Percentiles rank a stretch among this genome's conserved stretches.
These are phyloP conservation scores for Hypoxylon sp. DNA, from an alignment of 2,329 filamentous ascomycete genomes.

Conservation along the genomic window DNA sequence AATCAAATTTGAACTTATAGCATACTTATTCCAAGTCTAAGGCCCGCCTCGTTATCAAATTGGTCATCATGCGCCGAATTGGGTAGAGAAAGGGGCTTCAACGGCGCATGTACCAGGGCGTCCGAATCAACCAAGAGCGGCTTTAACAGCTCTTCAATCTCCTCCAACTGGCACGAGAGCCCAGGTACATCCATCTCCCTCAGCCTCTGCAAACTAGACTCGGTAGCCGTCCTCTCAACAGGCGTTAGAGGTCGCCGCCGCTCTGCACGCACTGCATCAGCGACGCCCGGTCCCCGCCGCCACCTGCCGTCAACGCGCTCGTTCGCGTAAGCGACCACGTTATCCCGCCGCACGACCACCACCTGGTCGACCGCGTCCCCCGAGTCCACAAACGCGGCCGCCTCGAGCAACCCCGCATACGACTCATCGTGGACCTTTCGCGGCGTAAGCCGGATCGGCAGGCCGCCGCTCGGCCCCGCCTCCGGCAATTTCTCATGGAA, in stretches of 20 bases:
- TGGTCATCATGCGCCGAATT: slow-evolving; percentile 15
- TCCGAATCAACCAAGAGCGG: slow-evolving; percentile 23
- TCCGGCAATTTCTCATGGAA: slow-evolving; percentile 58
- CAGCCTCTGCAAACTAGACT: slow-evolving; percentile 50
- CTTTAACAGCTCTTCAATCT: slow-evolving; percentile 50
- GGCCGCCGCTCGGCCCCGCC: slow-evolving; percentile 51
- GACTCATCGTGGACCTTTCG: slow-evolving; percentile 63
- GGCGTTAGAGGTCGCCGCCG: slow-evolving; percentile 51
- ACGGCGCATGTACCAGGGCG: slow-evolving; percentile 4
- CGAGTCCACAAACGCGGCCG: slow-evolving; percentile 58
- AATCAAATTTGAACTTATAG: neutral
- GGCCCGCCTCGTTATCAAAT: slow-evolving; percentile 29
- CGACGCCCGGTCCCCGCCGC: slow-evolving; percentile 37
- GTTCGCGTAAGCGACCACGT: slow-evolving; percentile 55
- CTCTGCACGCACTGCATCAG: slow-evolving; percentile 50
- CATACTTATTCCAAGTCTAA: slow-evolving; percentile 17
- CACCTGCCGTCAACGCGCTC: slow-evolving; percentile 29
- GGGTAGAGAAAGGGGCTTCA: slow-evolving; percentile 28
- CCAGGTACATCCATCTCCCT: slow-evolving; percentile 37
- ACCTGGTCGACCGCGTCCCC: slow-evolving; percentile 55
- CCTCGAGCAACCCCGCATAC: slow-evolving; percentile 58
- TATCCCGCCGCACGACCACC: slow-evolving; percentile 58
- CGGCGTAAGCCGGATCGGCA: slow-evolving; percentile 62
- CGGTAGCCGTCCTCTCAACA: slow-evolving; percentile 48
- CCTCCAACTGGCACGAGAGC: slow-evolving; percentile 45